Base-by-base conservation (phyloP, 1,139 yeast genomes). In the Yamadazyma pseudoaaseri region DNA sequence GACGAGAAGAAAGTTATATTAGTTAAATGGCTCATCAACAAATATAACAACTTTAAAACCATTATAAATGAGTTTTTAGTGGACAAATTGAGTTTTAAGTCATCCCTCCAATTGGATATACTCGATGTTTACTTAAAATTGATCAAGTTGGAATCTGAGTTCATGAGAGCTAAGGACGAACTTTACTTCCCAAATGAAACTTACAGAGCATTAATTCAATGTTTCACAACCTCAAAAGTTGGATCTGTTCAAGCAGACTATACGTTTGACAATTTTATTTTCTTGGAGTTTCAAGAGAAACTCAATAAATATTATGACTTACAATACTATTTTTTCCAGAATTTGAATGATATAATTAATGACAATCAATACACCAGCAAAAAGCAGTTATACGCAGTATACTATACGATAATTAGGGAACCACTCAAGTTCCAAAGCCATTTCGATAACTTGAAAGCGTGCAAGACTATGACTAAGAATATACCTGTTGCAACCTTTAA, bases 121-220 rank as follows among this genome's bases (percentile, higher is more conserved):
- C 52, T 86, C 39, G 89, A 85, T 37, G 67, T 81, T 8, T 60
- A 70, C 35, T 62, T 87, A 64, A 82, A 81, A 39, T 61, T 85
- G 17, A 47, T 87, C 24, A 76, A 71, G 48, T 56, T 76, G 30
- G 96, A 87, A 57, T 67, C 80, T 31, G 59, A 62, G 20, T 61
- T 70, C 47, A 62, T 79, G 51, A 74, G 74, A 10, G 69, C 69
- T 30, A 58, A 60, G 14, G 62, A 62, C 15, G 71, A 61, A 24
- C 69, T 76, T 29, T 82, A 63, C 52, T 87, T 86, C 57, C 86
- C 96, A 6, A 75, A 71, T 28, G 58, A 60, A 22, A 63, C 82
- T 3, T 80, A 76, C 48, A 65, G 62, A 36, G 55, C 61, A 11
- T 52, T 86, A n/a, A 53, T 84, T 2, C 47, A 55, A 10, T 51